A percentile compares a stretch with the other conserved stretches of the same genome.
Conservation (phyloP, 139 green algal genomes). For the Picochlorum sp. region DNA sequence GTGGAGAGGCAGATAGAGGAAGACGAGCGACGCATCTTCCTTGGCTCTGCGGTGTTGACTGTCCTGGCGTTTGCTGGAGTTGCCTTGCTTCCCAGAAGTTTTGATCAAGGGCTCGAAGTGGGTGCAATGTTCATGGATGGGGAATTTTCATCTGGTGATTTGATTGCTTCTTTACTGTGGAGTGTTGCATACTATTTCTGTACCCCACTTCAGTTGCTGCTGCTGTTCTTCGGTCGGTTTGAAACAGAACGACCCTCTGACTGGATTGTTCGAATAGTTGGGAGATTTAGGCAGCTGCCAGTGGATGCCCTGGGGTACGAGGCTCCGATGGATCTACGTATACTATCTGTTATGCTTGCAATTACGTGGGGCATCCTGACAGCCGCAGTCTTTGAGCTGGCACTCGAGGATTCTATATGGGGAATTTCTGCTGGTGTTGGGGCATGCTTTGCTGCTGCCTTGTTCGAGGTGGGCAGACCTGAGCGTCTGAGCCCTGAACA, state of each 20-base stretch:
- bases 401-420: slow-evolving; percentile 37
- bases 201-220: slow-evolving; percentile 46
- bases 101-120: no score
- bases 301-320: slow-evolving; percentile 35
- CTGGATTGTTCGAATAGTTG: slow-evolving; percentile 37
- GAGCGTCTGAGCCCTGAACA: slow-evolving; percentile 36
- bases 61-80: neutral
- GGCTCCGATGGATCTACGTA: slow-evolving; percentile 16
- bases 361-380: slow-evolving; percentile 14
- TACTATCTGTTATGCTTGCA: slow-evolving; percentile 15
- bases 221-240: slow-evolving; percentile 64
- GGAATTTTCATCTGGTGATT: slow-evolving; percentile 23
- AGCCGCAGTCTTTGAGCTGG: neutral
- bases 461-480: slow-evolving; percentile 66
- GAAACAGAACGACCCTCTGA: slow-evolving; percentile 61
- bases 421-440: slow-evolving; percentile 47
- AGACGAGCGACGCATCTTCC: neutral
- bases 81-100: no score
- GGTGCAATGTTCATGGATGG: neutral
- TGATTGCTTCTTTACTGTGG: slow-evolving; percentile 39
- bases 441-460: slow-evolving; percentile 31
- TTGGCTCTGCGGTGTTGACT: neutral
- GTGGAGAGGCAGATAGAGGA: neutral
- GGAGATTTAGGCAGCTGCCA: neutral
- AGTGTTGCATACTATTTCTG: slow-evolving; percentile 35